Conservation (phyloP, 1,284 basidiomycete species). For the Ceratobasidium sp. region DNA sequence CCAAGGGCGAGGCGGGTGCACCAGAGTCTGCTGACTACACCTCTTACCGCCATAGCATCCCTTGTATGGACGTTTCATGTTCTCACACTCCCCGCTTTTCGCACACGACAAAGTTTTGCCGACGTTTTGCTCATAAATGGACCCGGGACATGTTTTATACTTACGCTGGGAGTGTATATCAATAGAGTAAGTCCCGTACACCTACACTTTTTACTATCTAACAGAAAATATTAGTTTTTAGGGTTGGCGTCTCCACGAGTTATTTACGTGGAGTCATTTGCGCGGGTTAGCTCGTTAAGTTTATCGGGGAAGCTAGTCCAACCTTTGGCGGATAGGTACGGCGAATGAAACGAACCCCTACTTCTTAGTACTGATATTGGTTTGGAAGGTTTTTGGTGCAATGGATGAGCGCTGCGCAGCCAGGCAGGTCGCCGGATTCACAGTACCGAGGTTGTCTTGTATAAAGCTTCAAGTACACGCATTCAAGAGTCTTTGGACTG, state of each 20-base stretch:
- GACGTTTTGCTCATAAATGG: conserved; percentile 94
- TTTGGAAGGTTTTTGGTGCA: conserved; percentile 82
- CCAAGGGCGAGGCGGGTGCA: conserved; percentile 90
- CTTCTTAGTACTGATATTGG: conserved; percentile 7
- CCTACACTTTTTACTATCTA: background rate
- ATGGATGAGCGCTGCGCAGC: conserved; percentile 76
- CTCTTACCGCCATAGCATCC: conserved; percentile 74
- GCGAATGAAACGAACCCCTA: conserved; percentile 47
- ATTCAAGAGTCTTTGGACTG: no score
- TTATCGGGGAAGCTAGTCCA: conserved; percentile 87
- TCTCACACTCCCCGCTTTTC: conserved; percentile 67
- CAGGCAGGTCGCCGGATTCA: conserved; percentile 61
- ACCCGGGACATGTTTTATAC: conserved; percentile 91
- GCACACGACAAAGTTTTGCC: conserved; percentile 64
- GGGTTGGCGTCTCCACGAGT: conserved; percentile 79
- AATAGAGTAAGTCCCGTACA: conserved; percentile 74
- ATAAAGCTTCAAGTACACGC: conserved; percentile 54
- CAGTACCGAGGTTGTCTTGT: conserved; percentile 75
- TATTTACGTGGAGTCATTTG: conserved; percentile 96
- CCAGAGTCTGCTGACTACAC: conserved; percentile 79
- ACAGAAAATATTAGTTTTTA: conserved; percentile 71
- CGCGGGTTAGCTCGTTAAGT: conserved; percentile 86
- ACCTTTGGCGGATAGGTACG: conserved; percentile 84
- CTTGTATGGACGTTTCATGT: conserved; percentile 71
- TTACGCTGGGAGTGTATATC: conserved; percentile 80